phyloP scores from a whole-genome alignment of 495 filamentous ascomycete species.

The Hypoxylon lenormandii region DNA sequence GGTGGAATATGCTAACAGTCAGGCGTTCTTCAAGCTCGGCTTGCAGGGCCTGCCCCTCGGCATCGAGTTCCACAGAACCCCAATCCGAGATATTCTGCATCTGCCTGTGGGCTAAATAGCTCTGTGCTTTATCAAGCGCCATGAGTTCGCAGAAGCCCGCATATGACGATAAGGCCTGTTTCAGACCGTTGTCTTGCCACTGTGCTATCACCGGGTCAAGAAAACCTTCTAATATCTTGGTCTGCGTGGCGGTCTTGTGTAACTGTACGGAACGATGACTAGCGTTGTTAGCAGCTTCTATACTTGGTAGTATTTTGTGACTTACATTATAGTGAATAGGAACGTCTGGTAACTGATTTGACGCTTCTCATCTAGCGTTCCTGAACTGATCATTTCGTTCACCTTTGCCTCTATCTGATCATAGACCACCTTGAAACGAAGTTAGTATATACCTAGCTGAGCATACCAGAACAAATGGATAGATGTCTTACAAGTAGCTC shows the following conservation, averaged over 20 bases:
- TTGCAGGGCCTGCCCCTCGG: conserved; percentile 81
- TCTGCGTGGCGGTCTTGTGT: conserved; percentile 71
- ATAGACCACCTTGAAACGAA: conserved; percentile 73
- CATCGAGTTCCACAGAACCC: conserved; percentile 78
- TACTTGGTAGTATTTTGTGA: neutral
- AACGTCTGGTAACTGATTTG: conserved; percentile 75
- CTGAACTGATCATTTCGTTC: conserved; percentile 78
- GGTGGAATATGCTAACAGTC: conserved; percentile 61
- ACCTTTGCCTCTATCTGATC: conserved; percentile 85
- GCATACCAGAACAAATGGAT: neutral
- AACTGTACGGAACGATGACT: conserved; percentile 84
- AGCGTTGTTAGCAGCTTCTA: conserved; percentile 14
- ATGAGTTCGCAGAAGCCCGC: conserved; percentile 81
- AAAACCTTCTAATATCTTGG: conserved; percentile 75
- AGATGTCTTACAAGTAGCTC: conserved; percentile 73
- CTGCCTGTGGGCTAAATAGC: conserved; percentile 77
- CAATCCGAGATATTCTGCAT: conserved; percentile 86
- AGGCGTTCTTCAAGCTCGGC: conserved; percentile 77
- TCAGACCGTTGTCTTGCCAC: conserved; percentile 80
- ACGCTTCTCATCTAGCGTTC: conserved; percentile 78
- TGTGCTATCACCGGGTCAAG: conserved; percentile 80
- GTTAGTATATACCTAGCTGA: conserved; percentile 29
- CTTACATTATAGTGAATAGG: conserved; percentile 90
- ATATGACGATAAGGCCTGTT: conserved; percentile 76
- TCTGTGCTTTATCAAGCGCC: conserved; percentile 79